Conservation (phyloP, 2,329 filamentous ascomycete genomes). For the Magnaporthales sp. region DNA sequence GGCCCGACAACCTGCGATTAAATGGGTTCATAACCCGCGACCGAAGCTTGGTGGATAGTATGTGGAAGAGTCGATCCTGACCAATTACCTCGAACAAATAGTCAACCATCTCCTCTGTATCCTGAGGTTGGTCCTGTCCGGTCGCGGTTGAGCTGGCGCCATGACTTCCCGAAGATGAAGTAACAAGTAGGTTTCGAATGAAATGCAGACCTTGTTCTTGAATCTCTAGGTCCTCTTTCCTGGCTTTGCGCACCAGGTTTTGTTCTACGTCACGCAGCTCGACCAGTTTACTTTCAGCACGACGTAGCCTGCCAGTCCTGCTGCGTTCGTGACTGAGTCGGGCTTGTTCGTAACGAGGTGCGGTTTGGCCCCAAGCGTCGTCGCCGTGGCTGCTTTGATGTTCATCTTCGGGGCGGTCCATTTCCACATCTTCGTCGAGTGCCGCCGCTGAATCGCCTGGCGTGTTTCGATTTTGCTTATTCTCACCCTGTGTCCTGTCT, state of each 20-base stretch:
- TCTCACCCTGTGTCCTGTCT: conserved; percentile 1
- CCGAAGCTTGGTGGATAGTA: conserved; percentile 70
- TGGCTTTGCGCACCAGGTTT: conserved; percentile 57
- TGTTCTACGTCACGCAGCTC: conserved; percentile 56
- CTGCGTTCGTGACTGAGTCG: conserved; percentile 14
- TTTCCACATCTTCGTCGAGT: conserved; percentile 51
- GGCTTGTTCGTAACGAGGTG: conserved; percentile 5
- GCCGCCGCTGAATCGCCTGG: conserved; percentile 16
- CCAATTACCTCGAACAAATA: conserved; percentile 70
- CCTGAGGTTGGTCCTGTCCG: conserved; percentile 37
- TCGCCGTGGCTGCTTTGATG: conserved; percentile 11
- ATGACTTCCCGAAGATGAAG: conserved; percentile 24
- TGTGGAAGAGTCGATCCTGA: conserved; percentile 69
- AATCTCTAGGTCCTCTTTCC: conserved; percentile 72
- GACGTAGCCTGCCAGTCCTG: conserved; percentile 33
- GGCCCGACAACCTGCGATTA: conserved; percentile 26
- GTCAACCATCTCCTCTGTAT: conserved; percentile 70
- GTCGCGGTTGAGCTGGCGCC: conserved; percentile 27
- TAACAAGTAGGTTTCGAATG: conserved; percentile 79
- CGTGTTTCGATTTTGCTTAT: conserved; percentile 10
- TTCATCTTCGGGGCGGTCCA: conserved; percentile 38
- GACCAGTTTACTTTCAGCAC: conserved; percentile 40
- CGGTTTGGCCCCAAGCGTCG: conserved; percentile 11
- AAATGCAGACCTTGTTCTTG: conserved; percentile 89
- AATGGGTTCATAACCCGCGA: conserved; percentile 48